phyloP scores from a whole-genome alignment of 2,329 filamentous ascomycete species.

The Lecanicillium sp. region DNA sequence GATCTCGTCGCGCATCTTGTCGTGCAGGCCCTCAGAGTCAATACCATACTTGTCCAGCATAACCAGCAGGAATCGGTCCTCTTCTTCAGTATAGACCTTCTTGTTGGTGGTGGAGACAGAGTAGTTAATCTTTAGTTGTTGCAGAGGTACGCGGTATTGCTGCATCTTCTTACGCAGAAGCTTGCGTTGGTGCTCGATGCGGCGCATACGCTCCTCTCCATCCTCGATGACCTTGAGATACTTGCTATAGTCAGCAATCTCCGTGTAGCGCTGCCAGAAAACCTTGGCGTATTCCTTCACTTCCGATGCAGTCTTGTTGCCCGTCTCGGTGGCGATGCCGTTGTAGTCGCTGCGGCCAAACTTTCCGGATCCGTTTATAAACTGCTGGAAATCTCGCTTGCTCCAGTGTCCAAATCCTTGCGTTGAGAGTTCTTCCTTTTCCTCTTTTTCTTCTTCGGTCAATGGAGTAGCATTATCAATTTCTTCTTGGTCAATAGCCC shows the following conservation, averaged over 20 bases:
- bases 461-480: conserved; percentile 87
- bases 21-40: conserved; percentile 83
- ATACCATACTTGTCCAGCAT: conserved; percentile 88
- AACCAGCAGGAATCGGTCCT: conserved; percentile 90
- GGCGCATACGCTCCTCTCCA: conserved; percentile 81
- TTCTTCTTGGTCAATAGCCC: conserved; percentile 78
- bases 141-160: conserved; percentile 92
- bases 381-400: conserved; percentile 94
- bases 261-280: conserved; percentile 92
- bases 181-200: conserved; percentile 86
- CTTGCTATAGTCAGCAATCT: conserved; percentile 83
- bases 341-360: conserved; percentile 83
- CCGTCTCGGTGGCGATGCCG: conserved; percentile 79
- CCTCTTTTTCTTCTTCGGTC: conserved; percentile 79
- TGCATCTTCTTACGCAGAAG: conserved; percentile 92
- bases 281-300: conserved; percentile 87
- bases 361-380: conserved; percentile 89
- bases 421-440: conserved; percentile 73
- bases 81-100: conserved; percentile 98
- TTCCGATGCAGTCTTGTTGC: conserved; percentile 78
- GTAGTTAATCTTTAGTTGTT: conserved; percentile 98
- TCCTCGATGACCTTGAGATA: conserved; percentile 84
- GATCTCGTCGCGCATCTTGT: conserved; percentile 94
- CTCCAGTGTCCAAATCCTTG: conserved; percentile 95
- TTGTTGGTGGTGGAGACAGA: conserved; percentile 99